Conservation (phyloP, 768 basidiomycete species). For the Podaxis carcinomalis region DNA sequence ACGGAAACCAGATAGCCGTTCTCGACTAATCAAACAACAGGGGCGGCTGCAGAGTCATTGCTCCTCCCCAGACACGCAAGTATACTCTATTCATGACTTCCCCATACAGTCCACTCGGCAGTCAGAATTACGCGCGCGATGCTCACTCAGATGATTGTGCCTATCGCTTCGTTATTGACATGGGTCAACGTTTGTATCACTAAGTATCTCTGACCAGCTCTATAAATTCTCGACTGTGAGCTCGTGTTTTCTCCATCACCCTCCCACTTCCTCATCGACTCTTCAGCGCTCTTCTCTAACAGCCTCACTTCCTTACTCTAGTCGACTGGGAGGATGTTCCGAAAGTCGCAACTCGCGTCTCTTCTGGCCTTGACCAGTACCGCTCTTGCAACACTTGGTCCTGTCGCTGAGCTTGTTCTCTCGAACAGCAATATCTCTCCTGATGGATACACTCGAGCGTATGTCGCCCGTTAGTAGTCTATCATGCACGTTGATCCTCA, state of each 20-base stretch:
- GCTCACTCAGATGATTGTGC: neutral
- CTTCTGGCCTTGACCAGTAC: neutral
- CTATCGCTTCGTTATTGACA: neutral
- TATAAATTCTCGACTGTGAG: neutral
- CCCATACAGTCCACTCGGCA: neutral
- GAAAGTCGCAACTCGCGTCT: neutral
- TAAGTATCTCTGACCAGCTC: neutral
- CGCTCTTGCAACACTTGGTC: slow-evolving; percentile 19
- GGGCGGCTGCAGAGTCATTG: neutral
- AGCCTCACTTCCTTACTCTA: neutral
- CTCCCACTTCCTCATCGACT: neutral
- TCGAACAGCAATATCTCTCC: neutral
- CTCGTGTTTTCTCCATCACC: neutral
- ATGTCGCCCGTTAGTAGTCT: neutral
- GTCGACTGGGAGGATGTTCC: neutral
- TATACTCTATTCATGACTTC: neutral
- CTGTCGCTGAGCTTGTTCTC: neutral
- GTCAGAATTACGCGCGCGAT: neutral
- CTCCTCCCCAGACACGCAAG: neutral
- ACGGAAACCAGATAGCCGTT: neutral
- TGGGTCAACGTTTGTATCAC: neutral
- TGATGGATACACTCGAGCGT: neutral
- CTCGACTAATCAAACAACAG: neutral
- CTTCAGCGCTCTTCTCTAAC: neutral
- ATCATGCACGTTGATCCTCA: neutral